Base-by-base conservation (phyloP, 1,284 basidiomycete species). In the Boletus mariae region DNA sequence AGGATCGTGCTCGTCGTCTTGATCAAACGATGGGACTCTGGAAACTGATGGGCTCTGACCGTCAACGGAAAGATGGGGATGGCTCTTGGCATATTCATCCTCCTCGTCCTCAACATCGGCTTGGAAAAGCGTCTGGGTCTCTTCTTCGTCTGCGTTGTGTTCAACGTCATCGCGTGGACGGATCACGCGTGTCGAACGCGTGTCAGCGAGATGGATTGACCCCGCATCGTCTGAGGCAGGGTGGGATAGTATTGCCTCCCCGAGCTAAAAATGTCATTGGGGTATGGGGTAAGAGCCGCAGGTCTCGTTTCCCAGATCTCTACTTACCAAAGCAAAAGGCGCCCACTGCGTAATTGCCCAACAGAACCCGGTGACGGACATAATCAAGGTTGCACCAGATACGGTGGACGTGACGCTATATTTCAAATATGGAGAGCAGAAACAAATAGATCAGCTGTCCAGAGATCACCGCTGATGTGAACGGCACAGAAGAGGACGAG, bases 291-390 rank as follows among this genome's bases (percentile, higher is more conserved):
- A 64, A 67, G 51, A 44, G 50, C 42, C 8, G 38, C 11, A 29
- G 29, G 23, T 26, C 13, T 34, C 31, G 15, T 8, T 23, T 47
- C 34, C 32, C 48, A 34, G 56, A 47, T 45, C 54, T 28, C 26
- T 5, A 73, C 82, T 55, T 60, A 89, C 87, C 64, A 91, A 68
- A 1, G 87, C 80, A 67, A 88, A 90, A 4, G 88, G 88, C 9
- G 80, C 88, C 91, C 90, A 92, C 68, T 84, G 83, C 0, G 84
- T 82, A 51, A 92, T 78, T 2, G 88, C 87, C 86, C 86, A 92
- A 10, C 87, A 83, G 59, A 92, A 83, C 0, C 90, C 90, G 4
- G 82, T 80, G 12, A 86, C 57, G 9, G 83, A 79, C 37, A 92
- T 78, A 45, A 92, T 75, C 25, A 82, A 59, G 0, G 84, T 87